Conservation (phyloP, 345 rosid species). For the Eucalyptus urophylla region DNA sequence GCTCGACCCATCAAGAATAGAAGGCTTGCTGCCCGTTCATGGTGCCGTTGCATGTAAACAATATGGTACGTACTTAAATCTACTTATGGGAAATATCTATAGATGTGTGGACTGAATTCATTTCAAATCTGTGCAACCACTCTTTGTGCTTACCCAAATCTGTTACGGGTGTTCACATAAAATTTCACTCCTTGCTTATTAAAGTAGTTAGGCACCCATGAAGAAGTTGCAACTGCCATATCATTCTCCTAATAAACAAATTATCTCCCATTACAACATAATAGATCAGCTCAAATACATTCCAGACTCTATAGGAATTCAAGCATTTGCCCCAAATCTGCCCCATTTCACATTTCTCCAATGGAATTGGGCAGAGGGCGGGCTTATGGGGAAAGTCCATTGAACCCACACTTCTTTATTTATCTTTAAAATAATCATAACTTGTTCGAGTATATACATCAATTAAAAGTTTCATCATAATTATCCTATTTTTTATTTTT, state of each 20-base stretch:
- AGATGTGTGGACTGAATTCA: neutral
- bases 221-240: neutral
- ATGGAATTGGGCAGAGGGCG: no score
- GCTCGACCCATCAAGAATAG: neutral
- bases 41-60: neutral
- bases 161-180: neutral
- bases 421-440: no score
- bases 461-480: no score
- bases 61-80: neutral
- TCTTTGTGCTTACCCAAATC: neutral
- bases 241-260: no score
- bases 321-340: no score
- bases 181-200: neutral
- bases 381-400: no score
- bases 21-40: neutral
- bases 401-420: no score
- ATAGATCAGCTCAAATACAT: neutral
- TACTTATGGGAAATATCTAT: neutral
- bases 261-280: neutral
- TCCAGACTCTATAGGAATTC: no score
- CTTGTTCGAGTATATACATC: accelerated
- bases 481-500: no score
- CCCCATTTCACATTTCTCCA: neutral
- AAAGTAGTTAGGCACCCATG: neutral
- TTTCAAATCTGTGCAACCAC: neutral